Evolutionary conservation across 768 basidiomycete genomes (phyloP).

Genomic region (Suillus subaureus): DNA sequence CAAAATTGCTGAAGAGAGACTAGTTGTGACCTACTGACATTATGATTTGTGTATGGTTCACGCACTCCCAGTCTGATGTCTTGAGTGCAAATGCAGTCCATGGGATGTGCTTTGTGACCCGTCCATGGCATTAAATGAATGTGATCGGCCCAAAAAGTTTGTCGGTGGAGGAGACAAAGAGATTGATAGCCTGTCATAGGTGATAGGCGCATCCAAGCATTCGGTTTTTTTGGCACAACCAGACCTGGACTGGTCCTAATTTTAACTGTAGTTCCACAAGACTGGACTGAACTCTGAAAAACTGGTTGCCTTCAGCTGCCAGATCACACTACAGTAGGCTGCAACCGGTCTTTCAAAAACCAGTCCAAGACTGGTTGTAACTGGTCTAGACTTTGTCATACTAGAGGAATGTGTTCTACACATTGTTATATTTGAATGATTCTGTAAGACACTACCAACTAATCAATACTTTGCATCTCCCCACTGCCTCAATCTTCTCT

Average conservation of each 20-base stretch:
- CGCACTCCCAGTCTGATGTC: conserved; percentile 25
- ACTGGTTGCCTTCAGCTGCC: not conserved
- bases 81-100: conserved; percentile 27
- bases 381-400: not conserved
- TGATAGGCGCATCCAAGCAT: too few species aligned
- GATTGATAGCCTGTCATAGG: too few species aligned
- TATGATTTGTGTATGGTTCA: conserved; percentile 17
- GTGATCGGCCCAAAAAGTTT: too few species aligned
- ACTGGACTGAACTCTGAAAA: not conserved
- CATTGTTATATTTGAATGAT: not conserved
- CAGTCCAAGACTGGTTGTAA: conserved; percentile 1
- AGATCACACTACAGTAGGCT: not conserved
- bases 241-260: not conserved
- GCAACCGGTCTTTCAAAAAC: not conserved
- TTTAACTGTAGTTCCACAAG: not conserved
- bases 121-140: too few species aligned
- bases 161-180: too few species aligned
- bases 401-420: not conserved
- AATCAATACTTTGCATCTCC: conserved; percentile 1
- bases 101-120: not conserved
- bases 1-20: not conserved
- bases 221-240: not conserved
- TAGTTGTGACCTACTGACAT: conserved; percentile 10
- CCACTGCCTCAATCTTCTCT: not conserved
- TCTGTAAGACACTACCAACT: conserved; percentile 1